Evolutionary conservation across 257 asterid species (phyloP), one percentile per base, ranked within the genome.

Genomic region (Avicennia marina): DNA sequence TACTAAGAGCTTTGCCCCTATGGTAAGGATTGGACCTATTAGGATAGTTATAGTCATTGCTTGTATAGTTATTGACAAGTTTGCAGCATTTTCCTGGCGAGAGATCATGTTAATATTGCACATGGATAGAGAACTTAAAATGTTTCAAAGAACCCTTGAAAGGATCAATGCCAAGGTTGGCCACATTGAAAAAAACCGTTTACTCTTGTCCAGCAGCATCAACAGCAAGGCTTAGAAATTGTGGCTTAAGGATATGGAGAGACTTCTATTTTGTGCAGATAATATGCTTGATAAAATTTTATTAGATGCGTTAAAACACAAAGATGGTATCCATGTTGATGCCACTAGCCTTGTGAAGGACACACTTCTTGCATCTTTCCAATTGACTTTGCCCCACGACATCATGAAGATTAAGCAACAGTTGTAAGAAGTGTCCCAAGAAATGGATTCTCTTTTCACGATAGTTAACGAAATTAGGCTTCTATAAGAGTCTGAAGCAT

Each of bases 181-280:
- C n/a, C n/a, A n/a, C n/a, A n/a, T n/a, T n/a, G n/a, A n/a, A n/a
- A n/a, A n/a, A n/a, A n/a, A n/a, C n/a, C n/a, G n/a, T n/a, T n/a
- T n/a, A n/a, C n/a, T n/a, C n/a, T n/a, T n/a, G n/a, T n/a, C n/a
- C n/a, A n/a, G n/a, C 42, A 56, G 44, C 22, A 20, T 20, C 38
- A 64, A 63, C 65, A 56, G 41, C 4, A 56, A 68, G 12, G 76
- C 84, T 4, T 78, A 72, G 74, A 64, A 58, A 25, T 1, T 58
- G 59, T 78, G 76, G 76, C 39, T 68, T 7, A 41, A 65, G 15
- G 76, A 74, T 27, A 59, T 71, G 22, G 66, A 62, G 18, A 53
- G 39, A 2, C 63, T 67, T 39, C 47, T 49, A 0, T 67, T 51
- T 12, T 63, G 69, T 18, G 76, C 73, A 7, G 80, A 78, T 25